phyloP scores from a whole-genome alignment of 73 alveolate genomes.

The Loxodes magnus region DNA sequence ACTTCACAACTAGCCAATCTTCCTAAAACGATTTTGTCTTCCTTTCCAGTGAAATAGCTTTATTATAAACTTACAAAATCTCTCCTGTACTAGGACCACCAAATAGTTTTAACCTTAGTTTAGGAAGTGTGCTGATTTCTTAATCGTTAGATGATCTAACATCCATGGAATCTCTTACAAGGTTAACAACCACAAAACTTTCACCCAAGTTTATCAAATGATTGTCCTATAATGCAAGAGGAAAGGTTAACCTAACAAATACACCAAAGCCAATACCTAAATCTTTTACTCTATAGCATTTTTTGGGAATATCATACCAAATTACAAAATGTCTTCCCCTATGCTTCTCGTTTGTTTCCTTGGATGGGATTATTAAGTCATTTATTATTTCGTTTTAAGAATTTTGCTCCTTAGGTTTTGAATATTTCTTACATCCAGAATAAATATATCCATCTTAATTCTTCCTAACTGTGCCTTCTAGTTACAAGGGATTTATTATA shows the following conservation, averaged over 20 bases:
- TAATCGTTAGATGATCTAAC: not conserved
- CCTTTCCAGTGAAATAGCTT: conserved; percentile 1
- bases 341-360: conserved; percentile 29
- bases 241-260: conserved; percentile 49
- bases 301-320: conserved; percentile 24
- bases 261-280: conserved; percentile 85
- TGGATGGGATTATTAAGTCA: conserved; percentile 50
- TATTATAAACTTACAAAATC: not conserved
- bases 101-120: conserved; percentile 27
- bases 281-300: conserved; percentile 49
- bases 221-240: conserved; percentile 62
- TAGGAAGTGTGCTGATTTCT: conserved; percentile 7
- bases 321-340: conserved; percentile 50
- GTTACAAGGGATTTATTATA: no score
- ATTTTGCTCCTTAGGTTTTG: not conserved
- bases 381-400: conserved; percentile 32
- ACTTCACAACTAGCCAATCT: conserved; percentile 57
- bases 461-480: conserved; percentile 45
- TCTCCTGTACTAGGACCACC: conserved; percentile 49
- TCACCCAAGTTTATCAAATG: conserved; percentile 78
- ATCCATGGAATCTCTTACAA: conserved; percentile 14
- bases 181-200: conserved; percentile 52
- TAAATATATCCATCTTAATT: conserved; percentile 58
- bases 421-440: conserved; percentile 50
- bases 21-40: conserved; percentile 37